A percentile compares a stretch with the other conserved stretches of the same genome.
Conservation (phyloP, 192 early-diverging fungal species). For the Dispira simplex region DNA sequence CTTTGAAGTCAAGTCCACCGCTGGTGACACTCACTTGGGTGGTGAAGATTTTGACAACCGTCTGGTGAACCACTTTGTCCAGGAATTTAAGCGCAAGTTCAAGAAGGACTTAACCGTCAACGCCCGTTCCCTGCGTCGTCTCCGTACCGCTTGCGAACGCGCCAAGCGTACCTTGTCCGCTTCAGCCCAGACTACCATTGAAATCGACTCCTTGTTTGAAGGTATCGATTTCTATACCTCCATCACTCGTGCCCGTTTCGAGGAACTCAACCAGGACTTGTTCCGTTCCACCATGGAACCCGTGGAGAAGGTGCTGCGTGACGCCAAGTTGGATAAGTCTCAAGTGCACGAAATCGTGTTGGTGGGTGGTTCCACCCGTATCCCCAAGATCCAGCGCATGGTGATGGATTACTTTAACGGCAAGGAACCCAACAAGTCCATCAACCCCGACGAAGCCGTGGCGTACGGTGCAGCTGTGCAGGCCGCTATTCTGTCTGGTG, state of each 20-base stretch:
- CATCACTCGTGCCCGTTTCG: slow-evolving; percentile 96
- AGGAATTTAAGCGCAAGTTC: slow-evolving; percentile 84
- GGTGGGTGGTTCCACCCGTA: slow-evolving; percentile 97
- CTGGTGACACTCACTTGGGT: slow-evolving; percentile 94
- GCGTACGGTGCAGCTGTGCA: slow-evolving; percentile 98
- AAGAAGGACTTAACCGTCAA: slow-evolving; percentile 75
- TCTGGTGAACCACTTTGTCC: slow-evolving; percentile 83
- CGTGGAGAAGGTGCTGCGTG: slow-evolving; percentile 91
- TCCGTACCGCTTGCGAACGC: slow-evolving; percentile 93
- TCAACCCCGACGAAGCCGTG: slow-evolving; percentile 99
- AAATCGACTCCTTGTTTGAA: slow-evolving; percentile 79
- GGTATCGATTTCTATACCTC: slow-evolving; percentile 97
- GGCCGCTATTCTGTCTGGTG: slow-evolving; percentile 92
- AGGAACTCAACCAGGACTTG: slow-evolving; percentile 94
- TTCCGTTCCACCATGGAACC: slow-evolving; percentile 92
- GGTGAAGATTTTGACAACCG: slow-evolving; percentile 99
- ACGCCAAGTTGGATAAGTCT: slow-evolving; percentile 91
- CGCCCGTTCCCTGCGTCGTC: slow-evolving; percentile 87
- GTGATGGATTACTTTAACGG: slow-evolving; percentile 98
- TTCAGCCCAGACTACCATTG: slow-evolving; percentile 30
- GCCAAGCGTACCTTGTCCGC: slow-evolving; percentile 95
- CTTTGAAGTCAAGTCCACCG: slow-evolving; percentile 89
- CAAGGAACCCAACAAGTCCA: slow-evolving; percentile 97
- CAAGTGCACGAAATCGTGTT: slow-evolving; percentile 88
- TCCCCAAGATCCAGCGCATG: slow-evolving; percentile 98